Evolutionary conservation across 1,284 basidiomycete species (phyloP).

Genomic region (Acaromyces ingoldii): DNA sequence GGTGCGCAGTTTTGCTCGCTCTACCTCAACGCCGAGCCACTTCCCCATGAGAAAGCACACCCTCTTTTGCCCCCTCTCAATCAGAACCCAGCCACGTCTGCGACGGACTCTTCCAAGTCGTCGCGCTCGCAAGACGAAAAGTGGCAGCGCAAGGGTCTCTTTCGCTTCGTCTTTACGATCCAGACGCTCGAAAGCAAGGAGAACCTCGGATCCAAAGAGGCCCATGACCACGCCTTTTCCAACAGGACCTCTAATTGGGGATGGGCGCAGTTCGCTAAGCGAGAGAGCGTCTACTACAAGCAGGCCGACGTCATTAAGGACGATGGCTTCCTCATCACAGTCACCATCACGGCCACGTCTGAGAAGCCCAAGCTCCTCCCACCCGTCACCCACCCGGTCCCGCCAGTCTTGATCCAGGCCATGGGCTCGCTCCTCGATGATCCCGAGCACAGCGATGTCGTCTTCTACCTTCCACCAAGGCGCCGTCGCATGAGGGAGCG

Average conservation of each 20-base stretch:
- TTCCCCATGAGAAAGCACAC: constrained; percentile 21
- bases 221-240: constrained; percentile 75
- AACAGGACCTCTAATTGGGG: constrained; percentile 61
- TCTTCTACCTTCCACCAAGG: constrained; percentile 28
- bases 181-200: constrained; percentile 57
- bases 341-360: constrained; percentile 64
- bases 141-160: constrained; percentile 76
- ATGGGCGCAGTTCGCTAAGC: constrained; percentile 64
- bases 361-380: constrained; percentile 41
- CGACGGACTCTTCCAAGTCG: too few relatives aligned
- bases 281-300: constrained; percentile 67
- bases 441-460: constrained; percentile 61
- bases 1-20: constrained; percentile 37
- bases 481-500: constrained; percentile 12
- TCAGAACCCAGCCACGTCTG: constrained; percentile 6
- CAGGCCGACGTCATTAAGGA: constrained; percentile 58
- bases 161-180: constrained; percentile 77
- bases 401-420: constrained; percentile 63
- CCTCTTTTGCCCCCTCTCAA: constrained; percentile 8
- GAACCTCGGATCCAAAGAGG: constrained; percentile 56
- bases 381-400: constrained; percentile 60
- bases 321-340: constrained; percentile 69
- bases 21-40: constrained; percentile 43
- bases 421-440: constrained; percentile 72
- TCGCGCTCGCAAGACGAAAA: constrained; percentile 55